A percentile compares a stretch with the other conserved stretches of the same genome.
Conservation (phyloP, 2,329 filamentous ascomycete genomes). For the Penicillium frequentans region DNA sequence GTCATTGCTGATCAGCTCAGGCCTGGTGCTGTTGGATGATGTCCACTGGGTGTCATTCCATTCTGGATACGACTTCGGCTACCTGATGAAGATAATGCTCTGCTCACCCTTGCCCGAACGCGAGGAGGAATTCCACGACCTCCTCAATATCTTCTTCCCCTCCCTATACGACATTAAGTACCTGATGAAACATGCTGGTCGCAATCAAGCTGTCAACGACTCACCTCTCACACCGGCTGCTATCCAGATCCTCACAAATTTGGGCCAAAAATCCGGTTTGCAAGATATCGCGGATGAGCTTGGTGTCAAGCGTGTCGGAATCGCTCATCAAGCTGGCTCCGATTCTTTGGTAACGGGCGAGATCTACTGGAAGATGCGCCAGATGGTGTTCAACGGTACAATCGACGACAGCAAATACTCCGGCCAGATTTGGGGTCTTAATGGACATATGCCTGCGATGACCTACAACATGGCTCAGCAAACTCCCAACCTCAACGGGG, state of each 20-base stretch:
- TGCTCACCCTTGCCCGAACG: constrained; percentile 81
- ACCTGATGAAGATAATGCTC: constrained; percentile 89
- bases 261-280: constrained; percentile 86
- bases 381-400: constrained; percentile 80
- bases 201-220: constrained; percentile 64
- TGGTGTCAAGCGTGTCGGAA: constrained; percentile 83
- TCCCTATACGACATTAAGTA: constrained; percentile 96
- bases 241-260: constrained; percentile 74
- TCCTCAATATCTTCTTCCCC: constrained; percentile 91
- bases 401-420: constrained; percentile 76
- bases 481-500: constrained; percentile 57
- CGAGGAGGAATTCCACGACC: constrained; percentile 82
- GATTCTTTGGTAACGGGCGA: constrained; percentile 91
- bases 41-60: constrained; percentile 98
- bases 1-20: constrained; percentile 84
- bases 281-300: constrained; percentile 93
- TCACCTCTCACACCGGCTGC: constrained; percentile 65
- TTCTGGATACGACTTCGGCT: constrained; percentile 97
- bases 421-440: constrained; percentile 91
- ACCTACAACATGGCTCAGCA: constrained; percentile 48
- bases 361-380: constrained; percentile 91
- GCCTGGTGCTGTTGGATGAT: constrained; percentile 81
- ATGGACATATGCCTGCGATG: constrained; percentile 64
- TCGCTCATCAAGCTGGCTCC: constrained; percentile 87
- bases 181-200: constrained; percentile 85